phyloP scores from a whole-genome alignment of 495 filamentous ascomycete genomes.

The Podospora pseudopauciseta region DNA sequence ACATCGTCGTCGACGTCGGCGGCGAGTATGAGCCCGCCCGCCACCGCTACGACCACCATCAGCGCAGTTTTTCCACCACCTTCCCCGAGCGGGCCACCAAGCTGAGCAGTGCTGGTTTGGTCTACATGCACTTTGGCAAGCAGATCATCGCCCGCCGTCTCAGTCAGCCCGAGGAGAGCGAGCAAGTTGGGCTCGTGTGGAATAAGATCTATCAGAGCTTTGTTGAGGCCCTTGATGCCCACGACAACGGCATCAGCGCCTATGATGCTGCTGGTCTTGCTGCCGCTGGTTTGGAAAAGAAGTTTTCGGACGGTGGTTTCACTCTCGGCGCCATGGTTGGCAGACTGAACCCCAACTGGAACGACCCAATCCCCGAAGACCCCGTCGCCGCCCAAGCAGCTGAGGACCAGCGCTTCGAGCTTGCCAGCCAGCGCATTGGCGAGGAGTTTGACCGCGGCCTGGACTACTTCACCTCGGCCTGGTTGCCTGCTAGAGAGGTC shows the following conservation, averaged over 20 bases:
- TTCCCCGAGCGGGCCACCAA: conserved; percentile 75
- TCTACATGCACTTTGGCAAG: conserved; percentile 92
- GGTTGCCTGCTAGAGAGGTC: conserved; percentile 81
- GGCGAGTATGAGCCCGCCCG: conserved; percentile 74
- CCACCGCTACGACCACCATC: conserved; percentile 94
- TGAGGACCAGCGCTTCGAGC: conserved; percentile 76
- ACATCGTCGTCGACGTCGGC: conserved; percentile 94
- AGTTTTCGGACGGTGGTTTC: conserved; percentile 77
- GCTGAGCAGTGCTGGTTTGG: conserved; percentile 86
- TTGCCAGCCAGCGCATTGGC: conserved; percentile 77
- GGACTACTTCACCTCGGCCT: conserved; percentile 64
- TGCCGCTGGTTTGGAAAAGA: conserved; percentile 66
- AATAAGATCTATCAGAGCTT: conserved; percentile 89
- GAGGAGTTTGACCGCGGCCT: conserved; percentile 78
- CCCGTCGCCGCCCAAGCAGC: conserved; percentile 60
- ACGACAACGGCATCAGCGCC: conserved; percentile 87
- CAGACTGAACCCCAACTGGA: conserved; percentile 74
- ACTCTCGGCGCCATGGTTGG: conserved; percentile 78
- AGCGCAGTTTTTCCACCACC: conserved; percentile 79
- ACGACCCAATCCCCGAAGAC: conserved; percentile 46
- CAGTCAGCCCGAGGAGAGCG: conserved; percentile 46
- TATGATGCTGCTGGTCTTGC: conserved; percentile 66
- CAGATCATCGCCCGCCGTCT: conserved; percentile 72
- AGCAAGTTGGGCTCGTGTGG: conserved; percentile 70
- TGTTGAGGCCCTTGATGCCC: conserved; percentile 92